phyloP scores from a whole-genome alignment of 495 filamentous ascomycete genomes.

The Xylaria intraflava region DNA sequence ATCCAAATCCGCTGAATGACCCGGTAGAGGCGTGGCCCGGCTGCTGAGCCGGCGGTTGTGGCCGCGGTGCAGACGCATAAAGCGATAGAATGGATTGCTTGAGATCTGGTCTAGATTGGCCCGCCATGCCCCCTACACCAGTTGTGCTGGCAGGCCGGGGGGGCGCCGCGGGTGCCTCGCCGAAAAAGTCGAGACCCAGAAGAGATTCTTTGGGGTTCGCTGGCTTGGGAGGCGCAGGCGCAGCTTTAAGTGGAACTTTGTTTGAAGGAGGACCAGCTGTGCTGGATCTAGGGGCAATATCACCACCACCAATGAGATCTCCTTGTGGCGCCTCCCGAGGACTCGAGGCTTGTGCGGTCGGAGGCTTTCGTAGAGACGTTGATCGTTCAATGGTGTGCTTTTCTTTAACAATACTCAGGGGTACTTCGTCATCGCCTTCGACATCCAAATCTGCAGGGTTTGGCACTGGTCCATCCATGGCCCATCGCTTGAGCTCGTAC shows the following conservation, averaged over 20 bases:
- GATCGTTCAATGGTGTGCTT: conserved; percentile 48
- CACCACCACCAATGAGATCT: conserved; percentile 47
- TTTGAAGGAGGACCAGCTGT: conserved; percentile 56
- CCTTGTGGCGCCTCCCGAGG: conserved; percentile 34
- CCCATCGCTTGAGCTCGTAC: conserved; percentile 96
- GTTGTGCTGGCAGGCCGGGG: conserved; percentile 67
- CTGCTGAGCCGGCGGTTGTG: conserved; percentile 55
- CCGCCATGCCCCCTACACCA: conserved; percentile 48
- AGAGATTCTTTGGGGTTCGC: conserved; percentile 70
- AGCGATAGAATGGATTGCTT: conserved; percentile 96
- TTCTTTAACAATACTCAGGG: conserved; percentile 51
- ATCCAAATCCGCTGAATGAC: conserved; percentile 56
- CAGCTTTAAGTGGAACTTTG: conserved; percentile 59
- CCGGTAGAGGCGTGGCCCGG: conserved; percentile 37
- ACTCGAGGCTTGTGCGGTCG: conserved; percentile 26
- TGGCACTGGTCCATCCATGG: conserved; percentile 92
- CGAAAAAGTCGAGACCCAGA: conserved; percentile 89
- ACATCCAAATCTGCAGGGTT: conserved; percentile 80
- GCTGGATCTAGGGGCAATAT: conserved; percentile 44
- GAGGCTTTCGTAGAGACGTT: conserved; percentile 39
- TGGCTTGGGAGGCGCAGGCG: conserved; percentile 52
- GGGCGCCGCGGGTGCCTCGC: conserved; percentile 56
- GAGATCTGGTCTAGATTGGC: conserved; percentile 80
- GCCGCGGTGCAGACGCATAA: conserved; percentile 75
- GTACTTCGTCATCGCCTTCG: conserved; percentile 78